These are phyloP conservation scores for Phlyctochytrium arcticum DNA, from an alignment of 192 early-diverging fungal species.

Conservation along the genomic window DNA sequence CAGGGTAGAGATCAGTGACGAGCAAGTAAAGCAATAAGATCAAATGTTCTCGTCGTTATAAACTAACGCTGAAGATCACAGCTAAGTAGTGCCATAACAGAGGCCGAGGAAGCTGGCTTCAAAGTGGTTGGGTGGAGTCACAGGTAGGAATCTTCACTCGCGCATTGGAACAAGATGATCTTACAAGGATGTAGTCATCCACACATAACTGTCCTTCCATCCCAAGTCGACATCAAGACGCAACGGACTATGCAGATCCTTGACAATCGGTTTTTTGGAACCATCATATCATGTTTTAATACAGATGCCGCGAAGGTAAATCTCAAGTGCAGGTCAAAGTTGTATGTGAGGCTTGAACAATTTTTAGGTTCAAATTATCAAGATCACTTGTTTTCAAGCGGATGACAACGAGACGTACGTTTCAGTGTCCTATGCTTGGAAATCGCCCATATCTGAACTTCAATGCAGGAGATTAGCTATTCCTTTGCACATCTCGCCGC, in stretches of 20 bases:
- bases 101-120: slow-evolving; percentile 26
- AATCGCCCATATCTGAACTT: neutral
- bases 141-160: slow-evolving; percentile 16
- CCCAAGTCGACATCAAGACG: slow-evolving; percentile 41
- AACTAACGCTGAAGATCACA: too few species aligned
- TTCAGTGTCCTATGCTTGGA: neutral
- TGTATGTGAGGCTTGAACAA: too few species aligned
- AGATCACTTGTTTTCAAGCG: slow-evolving; percentile 37
- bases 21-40: slow-evolving; percentile 9
- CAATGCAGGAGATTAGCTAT: slow-evolving; percentile 7
- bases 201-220: slow-evolving; percentile 44
- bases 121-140: slow-evolving; percentile 38
- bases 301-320: slow-evolving; percentile 18
- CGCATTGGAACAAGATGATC: neutral
- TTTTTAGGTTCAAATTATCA: slow-evolving; percentile 18
- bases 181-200: slow-evolving; percentile 28
- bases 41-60: neutral
- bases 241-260: slow-evolving; percentile 41
- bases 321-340: neutral
- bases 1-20: slow-evolving; percentile 39
- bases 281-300: slow-evolving; percentile 43
- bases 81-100: slow-evolving; percentile 33
- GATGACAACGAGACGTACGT: neutral
- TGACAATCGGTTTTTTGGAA: slow-evolving; percentile 37
- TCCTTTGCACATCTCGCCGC: slow-evolving; percentile 5